phyloP scores from a whole-genome alignment of 1,284 basidiomycete species.

The Trichosporon coremiiforme region DNA sequence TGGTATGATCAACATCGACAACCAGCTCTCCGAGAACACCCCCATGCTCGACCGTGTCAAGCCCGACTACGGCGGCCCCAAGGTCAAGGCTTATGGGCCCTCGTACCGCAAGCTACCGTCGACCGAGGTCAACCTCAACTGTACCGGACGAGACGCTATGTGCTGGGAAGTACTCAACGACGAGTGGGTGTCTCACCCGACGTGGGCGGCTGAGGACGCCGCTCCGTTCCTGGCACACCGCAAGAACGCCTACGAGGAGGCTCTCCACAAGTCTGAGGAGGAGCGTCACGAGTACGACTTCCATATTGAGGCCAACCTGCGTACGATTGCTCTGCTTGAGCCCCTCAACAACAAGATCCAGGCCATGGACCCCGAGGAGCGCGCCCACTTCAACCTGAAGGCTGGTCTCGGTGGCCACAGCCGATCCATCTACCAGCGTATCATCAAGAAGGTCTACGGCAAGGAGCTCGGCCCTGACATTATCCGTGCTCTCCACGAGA shows the following conservation, averaged over 20 bases:
- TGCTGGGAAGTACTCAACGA: slow-evolving; percentile 98
- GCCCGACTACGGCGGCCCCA: slow-evolving; percentile 54
- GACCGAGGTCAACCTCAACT: slow-evolving; percentile 82
- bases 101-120: slow-evolving; percentile 90
- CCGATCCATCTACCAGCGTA: slow-evolving; percentile 87
- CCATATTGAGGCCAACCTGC: slow-evolving; percentile 86
- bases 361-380: slow-evolving; percentile 86
- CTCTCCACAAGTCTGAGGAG: slow-evolving; percentile 94
- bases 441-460: slow-evolving; percentile 94
- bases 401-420: slow-evolving; percentile 86
- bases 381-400: slow-evolving; percentile 78
- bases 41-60: slow-evolving; percentile 68
- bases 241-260: slow-evolving; percentile 96
- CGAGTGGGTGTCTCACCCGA: slow-evolving; percentile 95
- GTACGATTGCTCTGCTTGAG: slow-evolving; percentile 90
- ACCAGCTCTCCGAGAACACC: slow-evolving; percentile 59
- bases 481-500: slow-evolving; percentile 88
- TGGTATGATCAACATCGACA: slow-evolving; percentile 58
- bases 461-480: slow-evolving; percentile 75
- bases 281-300: slow-evolving; percentile 99
- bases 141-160: slow-evolving; percentile 91
- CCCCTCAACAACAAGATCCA: slow-evolving; percentile 84
- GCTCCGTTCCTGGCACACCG: slow-evolving; percentile 92
- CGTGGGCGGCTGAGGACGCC: slow-evolving; percentile 94
- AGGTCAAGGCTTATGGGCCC: slow-evolving; percentile 66